Percentiles rank a stretch among this genome's conserved stretches.
phyloP scores from a whole-genome alignment of 352 stramenopile genomes.

The Globisporangium sylvaticum region DNA sequence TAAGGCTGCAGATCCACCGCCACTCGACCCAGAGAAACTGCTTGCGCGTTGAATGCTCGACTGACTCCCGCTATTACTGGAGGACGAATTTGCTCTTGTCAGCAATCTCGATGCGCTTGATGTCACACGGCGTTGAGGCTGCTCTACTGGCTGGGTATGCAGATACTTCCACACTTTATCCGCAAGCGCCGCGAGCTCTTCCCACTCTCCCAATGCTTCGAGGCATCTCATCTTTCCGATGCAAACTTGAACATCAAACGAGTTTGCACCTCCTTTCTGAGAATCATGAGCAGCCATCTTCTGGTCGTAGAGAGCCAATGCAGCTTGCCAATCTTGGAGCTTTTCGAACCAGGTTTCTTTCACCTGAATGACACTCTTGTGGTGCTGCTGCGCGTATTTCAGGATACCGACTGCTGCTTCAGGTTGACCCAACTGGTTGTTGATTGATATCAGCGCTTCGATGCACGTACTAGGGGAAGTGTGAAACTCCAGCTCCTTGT shows the following conservation, averaged over 20 bases:
- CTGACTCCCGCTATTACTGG: slow-evolving; percentile 9
- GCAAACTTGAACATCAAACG: slow-evolving; percentile 89
- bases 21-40: slow-evolving; percentile 34
- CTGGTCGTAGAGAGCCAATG: slow-evolving; percentile 91
- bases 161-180: slow-evolving; percentile 49
- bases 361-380: slow-evolving; percentile 82
- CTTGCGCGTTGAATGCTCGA: slow-evolving; percentile 22
- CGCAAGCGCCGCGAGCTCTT: slow-evolving; percentile 89
- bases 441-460: slow-evolving; percentile 98
- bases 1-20: not conserved
- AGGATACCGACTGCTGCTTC: slow-evolving; percentile 97
- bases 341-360: slow-evolving; percentile 98
- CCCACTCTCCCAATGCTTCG: slow-evolving; percentile 95
- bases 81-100: slow-evolving; percentile 10
- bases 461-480: slow-evolving; percentile 92
- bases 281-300: slow-evolving; percentile 49
- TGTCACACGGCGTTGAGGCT: slow-evolving; percentile 2
- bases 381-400: slow-evolving; percentile 88
- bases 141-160: slow-evolving; percentile 20
- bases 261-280: not conserved
- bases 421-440: slow-evolving; percentile 96
- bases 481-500: slow-evolving; percentile 97
- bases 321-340: slow-evolving; percentile 96
- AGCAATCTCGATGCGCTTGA: slow-evolving; percentile 8
- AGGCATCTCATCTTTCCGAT: slow-evolving; percentile 98